Percentiles rank a stretch among this genome's conserved stretches.
These are phyloP conservation scores for Artemisia tridentata DNA, from an alignment of 129 eudicot genomes.

Conservation along the genomic window DNA sequence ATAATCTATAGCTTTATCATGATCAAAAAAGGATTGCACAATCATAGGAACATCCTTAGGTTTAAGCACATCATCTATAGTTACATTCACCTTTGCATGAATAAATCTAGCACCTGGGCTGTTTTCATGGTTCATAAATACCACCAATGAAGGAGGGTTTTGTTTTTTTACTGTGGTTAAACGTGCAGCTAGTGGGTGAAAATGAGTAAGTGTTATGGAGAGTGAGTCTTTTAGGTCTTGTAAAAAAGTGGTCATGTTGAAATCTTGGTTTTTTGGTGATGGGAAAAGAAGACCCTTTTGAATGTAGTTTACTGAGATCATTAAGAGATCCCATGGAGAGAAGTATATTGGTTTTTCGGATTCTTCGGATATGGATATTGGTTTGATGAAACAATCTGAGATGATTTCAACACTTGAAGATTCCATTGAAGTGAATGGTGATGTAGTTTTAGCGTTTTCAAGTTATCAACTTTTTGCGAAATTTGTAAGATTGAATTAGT, in stretches of 20 bases:
- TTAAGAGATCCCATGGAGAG: conserved; percentile 51
- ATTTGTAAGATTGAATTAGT: background rate
- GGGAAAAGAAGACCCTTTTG: conserved; percentile 60
- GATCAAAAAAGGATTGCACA: conserved; percentile 60
- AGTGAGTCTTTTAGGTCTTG: conserved; percentile 52
- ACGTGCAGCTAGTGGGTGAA: conserved; percentile 66
- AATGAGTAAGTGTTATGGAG: conserved; percentile 49
- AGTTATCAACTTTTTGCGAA: too few species aligned
- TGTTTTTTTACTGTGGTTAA: conserved; percentile 34
- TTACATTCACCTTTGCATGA: conserved; percentile 36
- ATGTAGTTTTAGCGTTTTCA: background rate
- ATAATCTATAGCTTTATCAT: conserved; percentile 42
- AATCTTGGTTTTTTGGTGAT: conserved; percentile 18
- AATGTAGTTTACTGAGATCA: conserved; percentile 45
- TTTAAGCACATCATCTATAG: conserved; percentile 35
- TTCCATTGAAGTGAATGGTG: conserved; percentile 22
- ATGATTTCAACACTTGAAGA: conserved; percentile 28
- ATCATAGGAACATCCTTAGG: conserved; percentile 50
- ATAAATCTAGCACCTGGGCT: conserved; percentile 64
- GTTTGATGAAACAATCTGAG: conserved; percentile 59
- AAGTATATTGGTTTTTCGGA: conserved; percentile 46
- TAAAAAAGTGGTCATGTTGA: conserved; percentile 28
- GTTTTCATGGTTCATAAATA: conserved; percentile 37
- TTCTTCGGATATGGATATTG: conserved; percentile 31
- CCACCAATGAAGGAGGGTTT: conserved; percentile 29